Conservation (phyloP, 1,284 basidiomycete genomes). For the Phlebopus sp. region DNA sequence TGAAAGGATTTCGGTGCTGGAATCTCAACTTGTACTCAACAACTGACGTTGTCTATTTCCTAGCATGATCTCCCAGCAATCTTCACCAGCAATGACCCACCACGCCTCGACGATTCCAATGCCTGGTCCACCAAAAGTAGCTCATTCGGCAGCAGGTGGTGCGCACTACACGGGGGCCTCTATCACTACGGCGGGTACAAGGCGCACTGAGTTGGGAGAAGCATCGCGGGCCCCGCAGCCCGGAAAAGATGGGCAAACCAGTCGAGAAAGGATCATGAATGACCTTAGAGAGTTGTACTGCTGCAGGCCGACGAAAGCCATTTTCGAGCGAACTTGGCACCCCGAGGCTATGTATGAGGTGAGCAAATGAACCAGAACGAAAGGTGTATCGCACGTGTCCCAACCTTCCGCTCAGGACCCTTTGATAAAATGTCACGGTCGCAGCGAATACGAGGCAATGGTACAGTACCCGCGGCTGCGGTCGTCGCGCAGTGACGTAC, state of each 20-base stretch:
- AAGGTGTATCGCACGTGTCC: constrained; percentile 2
- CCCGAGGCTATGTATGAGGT: constrained; percentile 62
- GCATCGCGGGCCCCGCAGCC: not conserved
- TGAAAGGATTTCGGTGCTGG: no score
- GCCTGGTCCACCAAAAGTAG: constrained; percentile 46
- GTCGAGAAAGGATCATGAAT: constrained; percentile 44
- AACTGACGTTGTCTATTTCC: no score
- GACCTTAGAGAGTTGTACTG: constrained; percentile 62
- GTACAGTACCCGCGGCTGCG: constrained; percentile 26
- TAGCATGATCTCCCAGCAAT: not conserved
- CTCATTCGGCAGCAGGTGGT: constrained; percentile 54
- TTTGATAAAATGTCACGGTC: constrained; percentile 48
- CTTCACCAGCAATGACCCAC: constrained; percentile 27
- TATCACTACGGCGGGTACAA: no score
- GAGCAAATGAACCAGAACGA: constrained; percentile 1
- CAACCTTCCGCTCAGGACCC: constrained; percentile 42
- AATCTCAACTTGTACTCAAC: no score
- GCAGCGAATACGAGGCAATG: constrained; percentile 53
- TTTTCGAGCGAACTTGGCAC: constrained; percentile 58
- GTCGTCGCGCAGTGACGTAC: constrained; percentile 6
- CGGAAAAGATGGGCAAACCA: constrained; percentile 22
- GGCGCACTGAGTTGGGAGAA: not conserved
- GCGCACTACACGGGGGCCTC: constrained; percentile 53
- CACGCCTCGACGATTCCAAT: constrained; percentile 41
- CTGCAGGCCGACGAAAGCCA: constrained; percentile 51